phyloP scores from a whole-genome alignment of 805 yeast genomes.

The Candida methanosorbosa region DNA sequence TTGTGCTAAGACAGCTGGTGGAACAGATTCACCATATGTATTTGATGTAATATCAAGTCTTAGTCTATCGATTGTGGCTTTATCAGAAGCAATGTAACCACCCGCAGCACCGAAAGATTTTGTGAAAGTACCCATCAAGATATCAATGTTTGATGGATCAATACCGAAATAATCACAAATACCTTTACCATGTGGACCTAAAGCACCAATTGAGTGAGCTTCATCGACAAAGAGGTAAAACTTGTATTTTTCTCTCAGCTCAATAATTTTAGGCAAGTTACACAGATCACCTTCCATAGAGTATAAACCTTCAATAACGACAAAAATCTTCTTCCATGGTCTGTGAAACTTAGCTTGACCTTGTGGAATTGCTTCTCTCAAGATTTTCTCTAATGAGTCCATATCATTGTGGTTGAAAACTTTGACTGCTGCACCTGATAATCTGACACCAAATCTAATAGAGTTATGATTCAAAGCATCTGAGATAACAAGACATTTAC shows the following conservation, averaged over 20 bases:
- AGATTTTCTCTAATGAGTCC: slow-evolving; percentile 62
- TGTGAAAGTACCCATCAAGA: slow-evolving; percentile 96
- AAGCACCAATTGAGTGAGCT: slow-evolving; percentile 98
- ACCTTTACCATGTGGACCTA: slow-evolving; percentile 92
- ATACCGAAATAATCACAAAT: slow-evolving; percentile 89
- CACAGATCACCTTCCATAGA: slow-evolving; percentile 91
- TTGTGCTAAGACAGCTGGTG: slow-evolving; percentile 91
- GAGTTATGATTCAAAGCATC: slow-evolving; percentile 96
- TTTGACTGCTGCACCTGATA: slow-evolving; percentile 88
- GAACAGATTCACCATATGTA: slow-evolving; percentile 72
- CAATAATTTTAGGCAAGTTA: slow-evolving; percentile 68
- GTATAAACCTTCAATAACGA: slow-evolving; percentile 88
- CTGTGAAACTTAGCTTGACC: slow-evolving; percentile 95
- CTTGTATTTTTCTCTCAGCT: slow-evolving; percentile 73
- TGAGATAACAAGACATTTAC: slow-evolving; percentile 82
- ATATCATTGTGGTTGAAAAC: slow-evolving; percentile 90
- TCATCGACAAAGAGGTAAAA: slow-evolving; percentile 91
- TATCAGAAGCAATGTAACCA: slow-evolving; percentile 84
- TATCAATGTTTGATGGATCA: slow-evolving; percentile 67
- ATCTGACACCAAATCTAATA: slow-evolving; percentile 87
- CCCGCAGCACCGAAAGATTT: slow-evolving; percentile 99
- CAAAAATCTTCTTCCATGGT: slow-evolving; percentile 85
- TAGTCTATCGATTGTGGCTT: slow-evolving; percentile 61
- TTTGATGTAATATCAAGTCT: slow-evolving; percentile 66
- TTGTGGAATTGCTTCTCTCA: slow-evolving; percentile 80